A percentile compares a stretch with the other conserved stretches of the same genome.
Evolutionary conservation across 2,329 filamentous ascomycete genomes (phyloP).

Genomic region (Colletotrichum tanaceti): DNA sequence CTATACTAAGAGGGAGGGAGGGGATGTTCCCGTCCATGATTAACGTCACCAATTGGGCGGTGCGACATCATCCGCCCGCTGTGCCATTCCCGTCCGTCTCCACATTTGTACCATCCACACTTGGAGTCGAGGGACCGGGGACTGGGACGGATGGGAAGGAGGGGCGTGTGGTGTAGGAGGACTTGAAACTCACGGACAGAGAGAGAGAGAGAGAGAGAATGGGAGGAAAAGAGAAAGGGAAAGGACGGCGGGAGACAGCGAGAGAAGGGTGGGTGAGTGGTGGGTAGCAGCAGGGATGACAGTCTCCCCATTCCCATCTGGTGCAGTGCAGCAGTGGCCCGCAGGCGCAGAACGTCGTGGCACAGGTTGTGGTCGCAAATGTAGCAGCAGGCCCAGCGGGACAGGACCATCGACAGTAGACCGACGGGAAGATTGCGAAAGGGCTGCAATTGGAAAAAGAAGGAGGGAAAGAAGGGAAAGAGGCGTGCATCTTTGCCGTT

Average conservation of each 20-base stretch:
- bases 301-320: slow-evolving; percentile 22
- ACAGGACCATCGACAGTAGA: neutral
- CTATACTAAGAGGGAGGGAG: slow-evolving; percentile 31
- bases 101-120: slow-evolving; percentile 27
- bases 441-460: neutral
- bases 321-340: slow-evolving; percentile 1
- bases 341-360: slow-evolving; percentile 9
- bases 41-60: slow-evolving; percentile 36
- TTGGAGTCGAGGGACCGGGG: slow-evolving; percentile 8
- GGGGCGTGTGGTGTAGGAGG: slow-evolving; percentile 1
- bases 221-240: neutral
- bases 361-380: slow-evolving; percentile 6
- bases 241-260: neutral
- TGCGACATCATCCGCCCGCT: slow-evolving; percentile 39
- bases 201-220: neutral
- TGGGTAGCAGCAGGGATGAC: neutral
- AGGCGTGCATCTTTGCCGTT: neutral
- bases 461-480: neutral
- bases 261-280: neutral
- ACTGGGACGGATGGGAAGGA: slow-evolving; percentile 4
- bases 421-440: neutral
- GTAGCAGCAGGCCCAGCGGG: slow-evolving; percentile 4
- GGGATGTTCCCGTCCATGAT: slow-evolving; percentile 29
- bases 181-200: neutral
- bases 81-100: slow-evolving; percentile 37